phyloP scores from a whole-genome alignment of 768 basidiomycete genomes.

The Suillus discolor region DNA sequence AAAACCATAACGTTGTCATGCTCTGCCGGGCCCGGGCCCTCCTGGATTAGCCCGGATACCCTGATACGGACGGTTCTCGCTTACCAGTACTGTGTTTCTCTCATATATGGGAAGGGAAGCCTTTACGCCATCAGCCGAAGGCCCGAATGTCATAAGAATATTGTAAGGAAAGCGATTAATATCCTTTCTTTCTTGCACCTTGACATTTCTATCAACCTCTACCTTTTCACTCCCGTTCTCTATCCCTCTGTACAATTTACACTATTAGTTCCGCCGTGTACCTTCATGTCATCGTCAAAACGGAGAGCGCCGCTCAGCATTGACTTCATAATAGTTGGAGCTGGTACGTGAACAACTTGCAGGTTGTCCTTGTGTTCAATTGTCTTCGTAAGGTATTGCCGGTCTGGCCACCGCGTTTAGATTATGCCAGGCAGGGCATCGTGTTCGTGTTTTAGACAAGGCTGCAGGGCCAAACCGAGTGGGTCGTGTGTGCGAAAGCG shows the following conservation, averaged over 20 bases:
- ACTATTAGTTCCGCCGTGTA: neutral
- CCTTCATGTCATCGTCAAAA: constrained; percentile 12
- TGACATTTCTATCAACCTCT: constrained; percentile 1
- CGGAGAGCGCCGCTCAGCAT: constrained; percentile 27
- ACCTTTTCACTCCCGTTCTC: neutral
- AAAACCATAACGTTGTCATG: neutral
- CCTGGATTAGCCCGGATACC: neutral
- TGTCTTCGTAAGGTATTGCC: constrained; percentile 37
- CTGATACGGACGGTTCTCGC: neutral
- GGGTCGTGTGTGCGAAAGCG: constrained; percentile 9
- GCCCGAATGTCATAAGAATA: neutral
- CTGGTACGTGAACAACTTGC: constrained; percentile 22
- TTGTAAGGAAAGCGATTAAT: constrained; percentile 18
- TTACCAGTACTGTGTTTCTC: neutral
- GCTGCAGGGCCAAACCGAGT: constrained; percentile 46
- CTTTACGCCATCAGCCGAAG: constrained; percentile 1
- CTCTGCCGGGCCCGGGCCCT: neutral
- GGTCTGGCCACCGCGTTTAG: constrained; percentile 62
- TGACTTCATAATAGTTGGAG: constrained; percentile 35
- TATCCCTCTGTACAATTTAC: neutral
- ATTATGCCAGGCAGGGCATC: constrained; percentile 60
- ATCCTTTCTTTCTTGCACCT: constrained; percentile 13
- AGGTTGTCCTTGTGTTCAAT: neutral
- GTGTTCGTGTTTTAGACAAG: constrained; percentile 58
- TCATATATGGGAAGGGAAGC: constrained; percentile 5